These are phyloP conservation scores for Mortierella sp. DNA, from an alignment of 371 early-diverging fungal species.

Conservation along the genomic window DNA sequence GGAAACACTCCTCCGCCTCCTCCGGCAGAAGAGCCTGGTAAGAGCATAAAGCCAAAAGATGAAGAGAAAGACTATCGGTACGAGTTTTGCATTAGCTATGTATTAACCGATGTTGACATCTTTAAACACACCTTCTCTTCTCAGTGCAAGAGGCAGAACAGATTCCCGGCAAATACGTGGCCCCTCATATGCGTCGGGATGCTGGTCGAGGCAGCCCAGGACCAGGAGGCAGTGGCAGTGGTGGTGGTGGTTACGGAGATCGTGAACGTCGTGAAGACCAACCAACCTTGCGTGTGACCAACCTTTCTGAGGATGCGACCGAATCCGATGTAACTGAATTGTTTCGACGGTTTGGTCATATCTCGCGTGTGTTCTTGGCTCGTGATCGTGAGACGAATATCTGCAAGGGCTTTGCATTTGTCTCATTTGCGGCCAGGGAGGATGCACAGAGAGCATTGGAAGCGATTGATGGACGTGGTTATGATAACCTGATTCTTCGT, in stretches of 20 bases:
- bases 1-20: background rate
- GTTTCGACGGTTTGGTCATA: slow-evolving; percentile 85
- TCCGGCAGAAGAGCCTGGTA: background rate
- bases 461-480: slow-evolving; percentile 92
- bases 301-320: slow-evolving; percentile 93
- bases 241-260: slow-evolving; percentile 49
- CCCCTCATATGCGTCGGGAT: slow-evolving; percentile 81
- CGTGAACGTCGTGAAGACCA: slow-evolving; percentile 81
- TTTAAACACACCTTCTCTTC: background rate
- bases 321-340: slow-evolving; percentile 92
- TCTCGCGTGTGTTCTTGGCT: slow-evolving; percentile 85
- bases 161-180: slow-evolving; percentile 81
- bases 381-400: slow-evolving; percentile 85
- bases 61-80: background rate
- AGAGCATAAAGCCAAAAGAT: background rate
- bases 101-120: too few species aligned
- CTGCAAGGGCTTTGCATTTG: slow-evolving; percentile 97
- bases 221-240: slow-evolving; percentile 34
- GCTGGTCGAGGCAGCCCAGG: too few species aligned
- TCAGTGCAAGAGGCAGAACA: slow-evolving; percentile 41
- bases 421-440: slow-evolving; percentile 82
- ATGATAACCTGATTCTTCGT: slow-evolving; percentile 92
- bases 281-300: slow-evolving; percentile 94
- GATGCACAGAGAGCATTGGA: slow-evolving; percentile 88
- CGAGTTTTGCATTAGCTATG: too few species aligned